phyloP scores from a whole-genome alignment of 2,329 filamentous ascomycete species.

The Fragosphaeria purpurea region DNA sequence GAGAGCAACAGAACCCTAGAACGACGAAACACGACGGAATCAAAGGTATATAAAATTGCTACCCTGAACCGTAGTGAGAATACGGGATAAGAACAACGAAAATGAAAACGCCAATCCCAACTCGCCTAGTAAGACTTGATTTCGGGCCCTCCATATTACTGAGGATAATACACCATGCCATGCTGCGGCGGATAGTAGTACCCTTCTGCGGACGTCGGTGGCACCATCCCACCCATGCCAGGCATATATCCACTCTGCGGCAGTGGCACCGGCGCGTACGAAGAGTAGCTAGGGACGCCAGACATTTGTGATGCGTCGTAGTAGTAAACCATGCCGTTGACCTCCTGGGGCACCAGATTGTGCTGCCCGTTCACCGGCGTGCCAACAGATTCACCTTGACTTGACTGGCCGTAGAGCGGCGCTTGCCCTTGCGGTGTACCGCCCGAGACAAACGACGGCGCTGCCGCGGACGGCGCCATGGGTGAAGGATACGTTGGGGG shows the following conservation, averaged over 20 bases:
- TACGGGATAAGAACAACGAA: no score
- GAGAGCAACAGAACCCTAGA: no score
- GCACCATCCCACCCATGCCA: slow-evolving; percentile 59
- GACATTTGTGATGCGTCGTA: slow-evolving; percentile 70
- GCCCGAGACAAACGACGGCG: slow-evolving; percentile 48
- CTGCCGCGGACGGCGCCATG: slow-evolving; percentile 26
- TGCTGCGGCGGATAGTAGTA: slow-evolving; percentile 60
- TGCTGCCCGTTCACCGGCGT: slow-evolving; percentile 29
- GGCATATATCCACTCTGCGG: slow-evolving; percentile 39
- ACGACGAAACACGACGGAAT: no score
- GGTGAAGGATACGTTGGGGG: slow-evolving; percentile 17
- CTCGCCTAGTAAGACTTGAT: no score
- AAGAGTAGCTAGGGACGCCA: slow-evolving; percentile 37
- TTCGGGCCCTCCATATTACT: slow-evolving; percentile 17
- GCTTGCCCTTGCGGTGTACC: slow-evolving; percentile 31
- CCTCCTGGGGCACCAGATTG: slow-evolving; percentile 67
- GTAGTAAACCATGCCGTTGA: slow-evolving; percentile 94
- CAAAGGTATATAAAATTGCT: no score
- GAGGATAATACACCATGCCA: slow-evolving; percentile 53
- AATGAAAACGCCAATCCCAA: no score
- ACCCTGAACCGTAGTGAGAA: no score
- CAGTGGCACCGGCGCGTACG: slow-evolving; percentile 30
- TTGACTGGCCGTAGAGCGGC: slow-evolving; percentile 25
- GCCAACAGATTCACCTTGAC: slow-evolving; percentile 27
- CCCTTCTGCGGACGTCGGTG: slow-evolving; percentile 47